A percentile compares a stretch with the other conserved stretches of the same genome.
Conservation (phyloP, 148 eudicot species). For the Cornus suecica region DNA sequence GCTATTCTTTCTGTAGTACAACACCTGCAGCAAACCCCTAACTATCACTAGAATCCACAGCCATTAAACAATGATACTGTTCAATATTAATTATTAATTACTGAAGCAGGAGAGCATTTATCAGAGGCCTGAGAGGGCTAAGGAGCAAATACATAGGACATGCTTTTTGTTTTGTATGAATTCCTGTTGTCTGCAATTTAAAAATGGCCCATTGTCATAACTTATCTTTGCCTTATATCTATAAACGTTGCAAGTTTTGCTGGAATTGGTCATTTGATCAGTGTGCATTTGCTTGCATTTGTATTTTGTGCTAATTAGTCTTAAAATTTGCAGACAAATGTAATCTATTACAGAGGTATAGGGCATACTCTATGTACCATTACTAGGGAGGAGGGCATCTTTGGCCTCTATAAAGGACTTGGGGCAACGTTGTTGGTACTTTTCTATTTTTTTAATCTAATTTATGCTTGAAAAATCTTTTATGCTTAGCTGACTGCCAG, state of each 20-base stretch:
- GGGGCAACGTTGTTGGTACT: constrained; percentile 87
- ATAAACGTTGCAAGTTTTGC: background rate
- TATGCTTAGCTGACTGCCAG: constrained; percentile 1
- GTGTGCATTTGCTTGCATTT: background rate
- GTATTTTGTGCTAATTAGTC: constrained; percentile 7
- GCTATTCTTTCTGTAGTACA: background rate
- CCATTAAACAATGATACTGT: background rate
- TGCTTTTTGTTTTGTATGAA: background rate
- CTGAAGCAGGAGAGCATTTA: constrained; percentile 2
- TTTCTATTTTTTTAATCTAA: constrained; percentile 1
- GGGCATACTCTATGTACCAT: constrained; percentile 79
- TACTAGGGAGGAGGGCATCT: constrained; percentile 65
- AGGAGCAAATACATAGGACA: background rate
- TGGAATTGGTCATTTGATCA: background rate
- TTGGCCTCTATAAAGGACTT: constrained; percentile 94
- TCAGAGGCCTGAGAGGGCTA: background rate
- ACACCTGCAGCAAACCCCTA: too few relatives aligned
- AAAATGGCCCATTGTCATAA: background rate
- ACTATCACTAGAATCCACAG: too few relatives aligned
- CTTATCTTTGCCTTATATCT: background rate
- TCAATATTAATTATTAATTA: constrained; percentile 1
- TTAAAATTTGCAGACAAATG: constrained; percentile 62
- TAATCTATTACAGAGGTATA: constrained; percentile 76
- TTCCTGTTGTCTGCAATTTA: background rate
- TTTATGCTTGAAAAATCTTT: background rate